Conservation (phyloP, 768 basidiomycete species). For the Pisolithus marmoratus region DNA sequence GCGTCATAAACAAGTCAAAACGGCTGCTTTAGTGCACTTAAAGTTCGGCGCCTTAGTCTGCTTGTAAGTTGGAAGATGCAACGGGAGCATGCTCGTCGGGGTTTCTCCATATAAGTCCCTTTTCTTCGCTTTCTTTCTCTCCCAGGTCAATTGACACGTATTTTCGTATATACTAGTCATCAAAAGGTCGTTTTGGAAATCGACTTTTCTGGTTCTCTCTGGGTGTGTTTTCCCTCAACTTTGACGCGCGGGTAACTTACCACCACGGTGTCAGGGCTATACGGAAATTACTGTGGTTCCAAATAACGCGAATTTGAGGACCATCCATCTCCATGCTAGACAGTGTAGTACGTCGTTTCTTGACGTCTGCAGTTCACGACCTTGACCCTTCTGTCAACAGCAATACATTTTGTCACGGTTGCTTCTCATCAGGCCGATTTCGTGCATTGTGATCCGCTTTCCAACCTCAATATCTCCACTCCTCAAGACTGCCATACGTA, state of each 20-base stretch:
- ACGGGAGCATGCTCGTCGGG: conserved; percentile 73
- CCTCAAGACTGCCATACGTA: conserved; percentile 80
- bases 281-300: conserved; percentile 90
- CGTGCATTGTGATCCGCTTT: conserved; percentile 69
- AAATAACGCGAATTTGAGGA: conserved; percentile 68
- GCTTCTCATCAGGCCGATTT: conserved; percentile 71
- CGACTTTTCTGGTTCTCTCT: conserved; percentile 82
- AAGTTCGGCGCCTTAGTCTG: neutral
- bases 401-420: conserved; percentile 69
- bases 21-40: neutral
- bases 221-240: conserved; percentile 48
- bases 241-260: conserved; percentile 16
- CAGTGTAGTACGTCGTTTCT: conserved; percentile 65
- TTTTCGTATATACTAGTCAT: conserved; percentile 73
- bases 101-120: conserved; percentile 83
- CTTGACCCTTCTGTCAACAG: conserved; percentile 35
- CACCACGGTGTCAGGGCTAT: conserved; percentile 52
- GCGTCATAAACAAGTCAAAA: neutral
- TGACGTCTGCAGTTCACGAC: conserved; percentile 8
- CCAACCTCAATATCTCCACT: conserved; percentile 58
- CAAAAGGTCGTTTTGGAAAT: conserved; percentile 95
- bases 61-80: conserved; percentile 42
- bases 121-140: conserved; percentile 19
- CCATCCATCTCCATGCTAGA: conserved; percentile 82
- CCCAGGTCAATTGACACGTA: conserved; percentile 38